A percentile compares a stretch with the other conserved stretches of the same genome.
phyloP scores from a whole-genome alignment of 345 rosid species.

The Citrus reticulata region DNA sequence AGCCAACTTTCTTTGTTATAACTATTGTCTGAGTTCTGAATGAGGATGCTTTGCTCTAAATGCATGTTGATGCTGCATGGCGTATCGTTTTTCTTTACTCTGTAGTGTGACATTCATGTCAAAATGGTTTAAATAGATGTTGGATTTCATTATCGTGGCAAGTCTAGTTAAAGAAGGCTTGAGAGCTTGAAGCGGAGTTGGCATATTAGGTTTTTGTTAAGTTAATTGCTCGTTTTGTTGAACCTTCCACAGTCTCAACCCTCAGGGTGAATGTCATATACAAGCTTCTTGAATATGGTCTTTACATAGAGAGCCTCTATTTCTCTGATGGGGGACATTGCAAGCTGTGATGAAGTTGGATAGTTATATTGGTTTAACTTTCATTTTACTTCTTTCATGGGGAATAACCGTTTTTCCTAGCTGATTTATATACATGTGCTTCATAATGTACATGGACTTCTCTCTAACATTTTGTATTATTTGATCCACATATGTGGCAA shows the following conservation, averaged over 20 bases:
- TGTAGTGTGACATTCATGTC: not conserved
- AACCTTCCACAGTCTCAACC: not conserved
- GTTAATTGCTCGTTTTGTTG: not conserved
- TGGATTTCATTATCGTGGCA: not conserved
- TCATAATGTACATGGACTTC: not conserved
- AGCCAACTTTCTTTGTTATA: not conserved
- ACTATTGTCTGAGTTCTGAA: not conserved
- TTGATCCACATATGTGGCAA: conserved; percentile 8
- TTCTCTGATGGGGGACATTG: not conserved
- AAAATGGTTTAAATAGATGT: not conserved
- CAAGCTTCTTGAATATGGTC: not conserved
- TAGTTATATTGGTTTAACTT: not conserved
- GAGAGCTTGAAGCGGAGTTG: not conserved
- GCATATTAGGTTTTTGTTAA: not conserved
- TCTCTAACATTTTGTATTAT: not conserved
- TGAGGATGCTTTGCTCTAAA: not conserved
- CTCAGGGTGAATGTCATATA: not conserved
- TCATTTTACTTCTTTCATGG: not conserved
- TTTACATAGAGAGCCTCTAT: not conserved
- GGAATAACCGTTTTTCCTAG: not conserved
- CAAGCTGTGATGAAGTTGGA: not conserved
- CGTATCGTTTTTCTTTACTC: not conserved
- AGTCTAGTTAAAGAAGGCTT: not conserved
- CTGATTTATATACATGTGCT: conserved; percentile 6
- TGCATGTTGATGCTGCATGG: not conserved